Conservation (phyloP, 2,329 filamentous ascomycete genomes). For the Sclerotinia sclerotiorum region DNA sequence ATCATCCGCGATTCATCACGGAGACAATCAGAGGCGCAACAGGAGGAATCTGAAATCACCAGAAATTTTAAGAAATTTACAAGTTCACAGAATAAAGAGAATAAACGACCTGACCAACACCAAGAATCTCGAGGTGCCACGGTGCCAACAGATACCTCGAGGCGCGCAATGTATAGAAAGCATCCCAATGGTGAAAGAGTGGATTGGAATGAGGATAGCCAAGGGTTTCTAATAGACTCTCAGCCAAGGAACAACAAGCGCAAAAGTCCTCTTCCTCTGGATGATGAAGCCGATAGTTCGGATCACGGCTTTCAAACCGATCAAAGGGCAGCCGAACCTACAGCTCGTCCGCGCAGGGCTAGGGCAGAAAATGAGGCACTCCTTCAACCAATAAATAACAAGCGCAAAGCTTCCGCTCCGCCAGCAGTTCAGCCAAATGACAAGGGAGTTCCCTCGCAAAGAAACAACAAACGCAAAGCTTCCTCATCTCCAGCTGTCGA, state of each 20-base stretch:
- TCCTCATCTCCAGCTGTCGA: not conserved
- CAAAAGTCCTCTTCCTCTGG: slow-evolving; percentile 1
- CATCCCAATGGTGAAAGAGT: slow-evolving; percentile 1
- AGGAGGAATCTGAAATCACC: not conserved
- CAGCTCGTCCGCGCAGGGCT: not conserved
- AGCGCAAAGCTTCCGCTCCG: not conserved
- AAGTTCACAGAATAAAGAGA: slow-evolving; percentile 39
- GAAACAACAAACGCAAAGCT: not conserved
- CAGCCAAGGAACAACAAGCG: slow-evolving; percentile 17
- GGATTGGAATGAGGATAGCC: slow-evolving; percentile 13
- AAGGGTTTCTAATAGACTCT: slow-evolving; percentile 11
- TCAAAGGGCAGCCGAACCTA: slow-evolving; percentile 23
- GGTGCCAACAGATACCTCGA: not conserved
- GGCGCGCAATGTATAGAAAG: not conserved
- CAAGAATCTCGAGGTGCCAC: not conserved
- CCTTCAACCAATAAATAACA: not conserved
- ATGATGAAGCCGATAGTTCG: slow-evolving; percentile 18
- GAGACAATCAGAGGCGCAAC: not conserved
- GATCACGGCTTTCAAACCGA: slow-evolving; percentile 35
- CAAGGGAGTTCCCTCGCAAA: not conserved
- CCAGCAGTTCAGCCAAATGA: not conserved
- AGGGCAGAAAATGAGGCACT: too few relatives aligned
- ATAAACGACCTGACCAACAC: slow-evolving; percentile 24
- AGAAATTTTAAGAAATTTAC: slow-evolving; percentile 20
- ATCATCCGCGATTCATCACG: not conserved